Conservation (phyloP, 2,329 filamentous ascomycete species). For the Pezicula radicicola region DNA sequence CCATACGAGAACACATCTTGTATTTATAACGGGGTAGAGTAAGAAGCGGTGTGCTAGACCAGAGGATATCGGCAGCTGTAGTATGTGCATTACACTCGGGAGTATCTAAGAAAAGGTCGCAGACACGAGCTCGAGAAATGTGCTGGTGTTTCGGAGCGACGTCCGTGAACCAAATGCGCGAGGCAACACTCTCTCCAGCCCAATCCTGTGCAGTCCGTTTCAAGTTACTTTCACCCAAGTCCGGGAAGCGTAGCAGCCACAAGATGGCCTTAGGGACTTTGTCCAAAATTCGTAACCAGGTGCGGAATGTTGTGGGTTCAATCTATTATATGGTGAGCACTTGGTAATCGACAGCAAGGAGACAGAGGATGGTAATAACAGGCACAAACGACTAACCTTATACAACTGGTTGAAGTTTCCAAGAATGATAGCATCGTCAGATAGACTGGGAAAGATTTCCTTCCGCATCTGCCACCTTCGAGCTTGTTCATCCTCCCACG, state of each 20-base stretch:
- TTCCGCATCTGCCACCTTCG: constrained; percentile 91
- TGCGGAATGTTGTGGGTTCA: constrained; percentile 92
- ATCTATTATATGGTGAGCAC: constrained; percentile 55
- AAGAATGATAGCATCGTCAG: constrained; percentile 83
- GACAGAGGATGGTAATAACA: too few species aligned
- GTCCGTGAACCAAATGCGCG: constrained; percentile 89
- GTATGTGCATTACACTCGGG: constrained; percentile 98
- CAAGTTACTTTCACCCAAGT: constrained; percentile 84
- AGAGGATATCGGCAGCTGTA: constrained; percentile 92
- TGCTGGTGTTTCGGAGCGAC: constrained; percentile 94
- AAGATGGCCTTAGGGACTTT: constrained; percentile 83
- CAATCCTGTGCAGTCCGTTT: constrained; percentile 75
- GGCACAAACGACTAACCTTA: constrained; percentile 61
- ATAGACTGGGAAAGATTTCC: constrained; percentile 79
- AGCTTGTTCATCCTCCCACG: constrained; percentile 80
- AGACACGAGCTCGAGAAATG: constrained; percentile 86
- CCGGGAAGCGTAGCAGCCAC: constrained; percentile 96
- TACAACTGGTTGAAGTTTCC: constrained; percentile 99
- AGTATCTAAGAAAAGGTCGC: constrained; percentile 94
- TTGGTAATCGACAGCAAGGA: background rate
- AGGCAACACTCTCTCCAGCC: constrained; percentile 82
- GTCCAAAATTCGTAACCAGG: constrained; percentile 88
- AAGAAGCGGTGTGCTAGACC: constrained; percentile 90
- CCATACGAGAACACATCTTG: constrained; percentile 99
- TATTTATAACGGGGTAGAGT: constrained; percentile 90